These are phyloP conservation scores for Penicillium waksmanii DNA, from an alignment of 495 filamentous ascomycete genomes.

Conservation along the genomic window DNA sequence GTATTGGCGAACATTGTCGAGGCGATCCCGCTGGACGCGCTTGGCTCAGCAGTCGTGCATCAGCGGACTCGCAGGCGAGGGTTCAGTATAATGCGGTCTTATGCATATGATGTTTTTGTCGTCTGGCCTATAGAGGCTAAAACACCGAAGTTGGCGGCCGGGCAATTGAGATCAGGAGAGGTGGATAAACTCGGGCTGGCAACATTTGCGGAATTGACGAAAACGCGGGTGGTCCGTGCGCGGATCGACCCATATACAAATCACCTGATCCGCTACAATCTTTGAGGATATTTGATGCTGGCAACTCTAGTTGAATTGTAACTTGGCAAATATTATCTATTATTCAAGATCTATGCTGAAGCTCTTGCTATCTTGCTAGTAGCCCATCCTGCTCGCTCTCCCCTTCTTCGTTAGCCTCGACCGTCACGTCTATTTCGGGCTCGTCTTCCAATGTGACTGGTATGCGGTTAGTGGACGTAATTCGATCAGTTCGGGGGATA, in stretches of 20 bases:
- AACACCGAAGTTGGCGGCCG: background rate
- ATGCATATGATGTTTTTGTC: background rate
- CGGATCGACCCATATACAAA: constrained; percentile 22
- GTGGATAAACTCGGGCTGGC: constrained; percentile 26
- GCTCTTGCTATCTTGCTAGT: constrained; percentile 4
- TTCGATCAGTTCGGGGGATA: background rate
- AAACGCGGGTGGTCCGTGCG: constrained; percentile 27
- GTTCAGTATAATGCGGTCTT: background rate
- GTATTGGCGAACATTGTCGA: constrained; percentile 40
- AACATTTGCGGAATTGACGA: constrained; percentile 25
- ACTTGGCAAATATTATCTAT: background rate
- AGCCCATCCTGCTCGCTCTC: constrained; percentile 26
- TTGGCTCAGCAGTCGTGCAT: constrained; percentile 28
- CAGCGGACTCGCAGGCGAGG: constrained; percentile 6
- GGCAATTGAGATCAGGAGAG: constrained; percentile 17
- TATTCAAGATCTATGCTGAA: background rate
- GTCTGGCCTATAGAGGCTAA: background rate
- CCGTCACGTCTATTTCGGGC: constrained; percentile 13
- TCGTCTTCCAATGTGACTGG: constrained; percentile 27
- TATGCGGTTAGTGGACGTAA: constrained; percentile 11
- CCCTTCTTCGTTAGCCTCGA: constrained; percentile 29
- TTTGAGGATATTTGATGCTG: background rate
- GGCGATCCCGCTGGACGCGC: constrained; percentile 33
- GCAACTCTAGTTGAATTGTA: background rate
- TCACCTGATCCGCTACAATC: constrained; percentile 18